Conservation (phyloP, 139 green algal genomes). For the Picochlorum sp. region DNA sequence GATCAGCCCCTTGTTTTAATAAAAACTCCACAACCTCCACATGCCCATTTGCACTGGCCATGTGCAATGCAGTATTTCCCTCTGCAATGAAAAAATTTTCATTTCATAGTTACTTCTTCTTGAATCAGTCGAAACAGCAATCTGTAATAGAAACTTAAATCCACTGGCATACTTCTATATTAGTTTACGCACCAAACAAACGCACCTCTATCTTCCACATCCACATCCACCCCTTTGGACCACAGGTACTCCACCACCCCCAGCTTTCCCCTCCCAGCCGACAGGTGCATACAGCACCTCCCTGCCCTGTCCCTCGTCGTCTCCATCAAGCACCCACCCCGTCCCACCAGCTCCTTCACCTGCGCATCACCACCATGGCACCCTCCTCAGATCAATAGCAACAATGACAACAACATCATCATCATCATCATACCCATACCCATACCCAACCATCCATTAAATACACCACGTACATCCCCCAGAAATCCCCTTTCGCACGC, state of each 20-base stretch:
- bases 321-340: constrained; percentile 34
- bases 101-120: neutral
- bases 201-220: constrained; percentile 43
- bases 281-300: constrained; percentile 45
- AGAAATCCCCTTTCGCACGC: constrained; percentile 44
- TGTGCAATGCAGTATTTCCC: constrained; percentile 49
- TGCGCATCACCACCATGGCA: constrained; percentile 10
- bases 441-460: too few relatives aligned
- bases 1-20: constrained; percentile 38
- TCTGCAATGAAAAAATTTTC: neutral
- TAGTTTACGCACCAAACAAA: neutral
- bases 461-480: constrained; percentile 41
- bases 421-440: too few relatives aligned
- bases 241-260: constrained; percentile 40
- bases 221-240: constrained; percentile 45
- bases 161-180: neutral
- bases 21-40: constrained; percentile 25
- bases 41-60: constrained; percentile 29
- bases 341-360: constrained; percentile 43
- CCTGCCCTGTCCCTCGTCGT: constrained; percentile 44
- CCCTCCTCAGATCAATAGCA: too few relatives aligned
- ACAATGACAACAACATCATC: too few relatives aligned
- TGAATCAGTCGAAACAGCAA: neutral
- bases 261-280: constrained; percentile 39
- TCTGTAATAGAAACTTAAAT: neutral